Base-by-base conservation (phyloP, 805 yeast species). In the Metschnikowia gelsemii region DNA sequence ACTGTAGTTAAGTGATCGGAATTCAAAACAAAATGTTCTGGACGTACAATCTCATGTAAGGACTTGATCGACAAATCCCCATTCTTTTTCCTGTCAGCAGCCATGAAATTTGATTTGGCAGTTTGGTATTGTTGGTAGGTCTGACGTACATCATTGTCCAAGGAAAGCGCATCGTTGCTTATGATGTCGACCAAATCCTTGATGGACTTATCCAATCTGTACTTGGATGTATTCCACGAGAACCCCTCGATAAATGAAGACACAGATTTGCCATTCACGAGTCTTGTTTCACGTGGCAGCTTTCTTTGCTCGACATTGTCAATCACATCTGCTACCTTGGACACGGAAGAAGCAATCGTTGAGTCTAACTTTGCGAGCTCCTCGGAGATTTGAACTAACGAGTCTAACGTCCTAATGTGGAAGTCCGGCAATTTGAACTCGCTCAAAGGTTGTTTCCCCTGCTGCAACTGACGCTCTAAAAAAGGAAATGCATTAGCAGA, bases 21-120 rank as follows among this genome's bases (percentile, higher is more conserved):
- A 54, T 80, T 79, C 51, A 85, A 70, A 12, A 93, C 90, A 61
- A 93, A 87, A 57, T 93, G 88, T 38, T 80, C 80, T 8, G 88
- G 84, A 38, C 78, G 77, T 38, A 93, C 96, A 42, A 91, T 76
- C 57, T 87, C 93, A 60, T 91, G 97, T 47, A 93, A 72, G 3
- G 96, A 86, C 62, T 87, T 82, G 42, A 91, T 90, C 3, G 96
- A 83, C 51, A 93, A 74, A 62, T 93, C 96, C 44, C 99, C 99
- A 27, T 87, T 84, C 63, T 84, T 85, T 67, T 90, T 90, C 58
- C 97, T 80, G 64, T 91, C 96, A 8, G 95, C 91, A 9, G 96
- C 89, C 35, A 82, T 75, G 46, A 89, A 73, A 59, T 82, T 86
- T 32, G 95, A 79, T 66, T 83, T 87, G 35, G 97, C 96, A 35